Percentiles rank a stretch among this genome's conserved stretches.
Evolutionary conservation across 352 stramenopile species (phyloP).

Genomic region (Elongisporangium senticosum): DNA sequence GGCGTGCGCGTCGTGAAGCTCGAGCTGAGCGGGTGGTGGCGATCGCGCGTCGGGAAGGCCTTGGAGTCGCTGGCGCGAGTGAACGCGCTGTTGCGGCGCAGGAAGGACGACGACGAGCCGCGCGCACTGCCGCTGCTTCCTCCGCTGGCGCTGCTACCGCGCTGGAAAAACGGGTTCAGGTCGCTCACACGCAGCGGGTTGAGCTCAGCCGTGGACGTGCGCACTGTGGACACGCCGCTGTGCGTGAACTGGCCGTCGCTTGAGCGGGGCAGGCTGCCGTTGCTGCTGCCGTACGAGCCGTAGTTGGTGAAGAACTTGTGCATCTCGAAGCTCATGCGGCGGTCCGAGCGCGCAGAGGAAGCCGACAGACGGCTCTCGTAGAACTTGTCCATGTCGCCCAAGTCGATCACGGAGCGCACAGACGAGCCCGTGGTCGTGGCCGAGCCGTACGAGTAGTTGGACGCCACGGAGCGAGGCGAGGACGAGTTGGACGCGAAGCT

Average conservation of each 20-base stretch:
- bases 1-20: slow-evolving; percentile 6
- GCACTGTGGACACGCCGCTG: slow-evolving; percentile 40
- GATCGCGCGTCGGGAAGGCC: slow-evolving; percentile 28
- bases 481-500: slow-evolving; percentile 62
- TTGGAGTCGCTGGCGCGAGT: slow-evolving; percentile 40
- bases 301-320: slow-evolving; percentile 71
- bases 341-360: slow-evolving; percentile 30
- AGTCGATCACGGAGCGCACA: slow-evolving; percentile 57
- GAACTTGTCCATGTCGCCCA: slow-evolving; percentile 79
- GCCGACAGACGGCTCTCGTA: slow-evolving; percentile 42
- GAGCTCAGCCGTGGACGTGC: slow-evolving; percentile 14
- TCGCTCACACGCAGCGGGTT: slow-evolving; percentile 28
- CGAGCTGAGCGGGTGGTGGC: slow-evolving; percentile 6
- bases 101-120: slow-evolving; percentile 8
- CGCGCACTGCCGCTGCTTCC: slow-evolving; percentile 9
- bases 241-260: slow-evolving; percentile 35
- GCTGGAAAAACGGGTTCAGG: slow-evolving; percentile 32
- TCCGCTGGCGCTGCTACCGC: slow-evolving; percentile 21
- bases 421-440: slow-evolving; percentile 65
- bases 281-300: slow-evolving; percentile 11
- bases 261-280: slow-evolving; percentile 11
- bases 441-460: slow-evolving; percentile 74
- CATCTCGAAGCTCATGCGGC: slow-evolving; percentile 55
- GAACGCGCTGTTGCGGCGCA: slow-evolving; percentile 17
- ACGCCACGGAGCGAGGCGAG: slow-evolving; percentile 60